Base-by-base conservation (phyloP, 805 yeast genomes). In the Wickerhamomyces xylosicus region DNA sequence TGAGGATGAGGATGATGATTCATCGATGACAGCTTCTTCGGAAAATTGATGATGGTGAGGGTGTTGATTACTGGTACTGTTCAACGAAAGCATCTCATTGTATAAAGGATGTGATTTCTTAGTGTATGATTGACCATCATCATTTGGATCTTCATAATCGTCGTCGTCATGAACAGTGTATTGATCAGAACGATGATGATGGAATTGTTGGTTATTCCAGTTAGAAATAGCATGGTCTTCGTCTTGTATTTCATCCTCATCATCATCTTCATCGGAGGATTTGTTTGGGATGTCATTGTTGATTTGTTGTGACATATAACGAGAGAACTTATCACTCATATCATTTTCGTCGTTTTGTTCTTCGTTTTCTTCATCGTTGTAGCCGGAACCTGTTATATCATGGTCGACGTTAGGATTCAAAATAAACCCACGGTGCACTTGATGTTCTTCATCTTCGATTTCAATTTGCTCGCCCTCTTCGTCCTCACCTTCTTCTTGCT, bases 111-210 rank as follows among this genome's bases (percentile, higher is more conserved):
- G 74, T 32, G 68, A 62, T 19, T 69, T 66, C 53, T 74, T 79
- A 38, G 76, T 74, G 56, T 82, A 82, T 2, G 85, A 77, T 52
- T 74, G 76, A 0, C 90, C 90, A 51, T 82, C 90, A 55, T 83
- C 90, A 51, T 82, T 80, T 1, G 90, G 89, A 53, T 82, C 89
- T 48, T 74, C 75, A 50, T 82, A 80, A 43, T 79, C 87, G 43
- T 81, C 86, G 13, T 72, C 83, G 20, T 71, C 72, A 21, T 65
- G 66, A 34, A 54, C 59, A 27, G 51, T 48, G n/a, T 22, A 44
- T 22, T 27, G 34, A 8, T 41, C 46, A 17, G 40, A 32, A 19
- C 42, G 47, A 34, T 40, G 41, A 25, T 42, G 39, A 18, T 36
- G 21, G 20, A 28, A 34, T 22, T 36, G 40, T 22, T 37, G 43